Percentiles rank a stretch among this genome's conserved stretches.
phyloP scores from a whole-genome alignment of 768 basidiomycete genomes.

The Polyporus arcularius region DNA sequence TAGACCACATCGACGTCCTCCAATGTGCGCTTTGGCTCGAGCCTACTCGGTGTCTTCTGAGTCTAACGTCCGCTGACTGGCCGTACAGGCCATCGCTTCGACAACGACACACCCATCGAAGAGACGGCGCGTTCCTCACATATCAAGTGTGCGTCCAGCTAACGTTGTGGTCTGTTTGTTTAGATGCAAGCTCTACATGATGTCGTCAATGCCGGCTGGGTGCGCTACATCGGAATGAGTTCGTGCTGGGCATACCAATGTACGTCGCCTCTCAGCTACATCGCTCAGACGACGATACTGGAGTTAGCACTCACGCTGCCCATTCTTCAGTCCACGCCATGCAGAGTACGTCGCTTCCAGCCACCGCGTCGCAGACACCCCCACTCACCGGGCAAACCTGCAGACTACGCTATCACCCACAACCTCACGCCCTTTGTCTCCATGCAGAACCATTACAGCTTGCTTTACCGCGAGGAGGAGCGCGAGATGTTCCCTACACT shows the following conservation, averaged over 20 bases:
- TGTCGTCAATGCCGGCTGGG: conserved; percentile 46
- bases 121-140: conserved; percentile 27
- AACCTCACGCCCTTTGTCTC: conserved; percentile 55
- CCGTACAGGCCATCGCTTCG: conserved; percentile 35
- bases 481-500: conserved; percentile 56
- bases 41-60: no score
- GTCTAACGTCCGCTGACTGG: background rate
- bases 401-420: conserved; percentile 45
- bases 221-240: conserved; percentile 44
- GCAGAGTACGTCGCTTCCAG: conserved; percentile 28
- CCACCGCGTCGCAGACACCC: background rate
- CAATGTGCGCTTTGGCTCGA: conserved; percentile 57
- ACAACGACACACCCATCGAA: conserved; percentile 42
- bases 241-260: conserved; percentile 40
- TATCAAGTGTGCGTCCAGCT: no score
- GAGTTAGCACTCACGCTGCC: conserved; percentile 1
- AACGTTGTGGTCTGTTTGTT: no score
- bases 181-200: conserved; percentile 50
- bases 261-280: conserved; percentile 7
- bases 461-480: conserved; percentile 64
- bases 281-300: background rate
- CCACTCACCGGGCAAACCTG: background rate
- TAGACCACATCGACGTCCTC: conserved; percentile 76
- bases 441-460: conserved; percentile 63
- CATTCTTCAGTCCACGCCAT: conserved; percentile 33